Evolutionary conservation across 352 stramenopile species (phyloP).

Genomic region (Pythium biforme): DNA sequence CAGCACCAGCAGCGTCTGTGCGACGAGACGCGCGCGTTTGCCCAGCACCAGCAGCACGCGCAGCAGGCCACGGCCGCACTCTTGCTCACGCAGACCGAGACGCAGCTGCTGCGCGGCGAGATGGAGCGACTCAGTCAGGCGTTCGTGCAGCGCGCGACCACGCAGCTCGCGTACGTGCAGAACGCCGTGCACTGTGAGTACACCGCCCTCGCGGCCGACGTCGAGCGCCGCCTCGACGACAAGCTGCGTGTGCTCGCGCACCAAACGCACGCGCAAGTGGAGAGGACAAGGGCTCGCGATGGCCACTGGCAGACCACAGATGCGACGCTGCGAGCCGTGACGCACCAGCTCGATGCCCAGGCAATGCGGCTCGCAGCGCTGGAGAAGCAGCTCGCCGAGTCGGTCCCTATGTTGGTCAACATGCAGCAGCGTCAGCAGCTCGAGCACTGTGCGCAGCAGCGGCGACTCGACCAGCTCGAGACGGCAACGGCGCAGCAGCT

Average conservation of each 20-base stretch:
- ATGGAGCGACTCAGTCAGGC: conserved; percentile 27
- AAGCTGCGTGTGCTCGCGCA: conserved; percentile 36
- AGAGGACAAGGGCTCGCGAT: conserved; percentile 28
- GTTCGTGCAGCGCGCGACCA: conserved; percentile 33
- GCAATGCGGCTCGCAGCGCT: conserved; percentile 26
- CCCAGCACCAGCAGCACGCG: not conserved
- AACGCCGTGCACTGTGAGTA: conserved; percentile 28
- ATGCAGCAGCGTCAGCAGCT: conserved; percentile 18
- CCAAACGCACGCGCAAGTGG: conserved; percentile 26
- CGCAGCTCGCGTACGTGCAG: conserved; percentile 37
- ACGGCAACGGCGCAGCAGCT: conserved; percentile 25
- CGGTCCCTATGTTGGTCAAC: conserved; percentile 7
- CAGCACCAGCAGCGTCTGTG: not conserved
- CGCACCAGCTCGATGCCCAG: conserved; percentile 29
- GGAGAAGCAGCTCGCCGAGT: conserved; percentile 22
- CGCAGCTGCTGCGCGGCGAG: conserved; percentile 36
- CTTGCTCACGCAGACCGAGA: conserved; percentile 35
- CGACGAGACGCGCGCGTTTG: not conserved
- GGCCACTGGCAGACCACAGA: conserved; percentile 20
- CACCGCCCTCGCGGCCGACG: conserved; percentile 29
- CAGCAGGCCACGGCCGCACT: conserved; percentile 8
- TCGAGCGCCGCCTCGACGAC: conserved; percentile 31
- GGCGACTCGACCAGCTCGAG: conserved; percentile 35
- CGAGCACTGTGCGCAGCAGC: conserved; percentile 23
- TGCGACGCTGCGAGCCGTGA: conserved; percentile 26